These are phyloP conservation scores for Sporothrix dimorphospora DNA, from an alignment of 2,329 filamentous ascomycete species.

Conservation along the genomic window DNA sequence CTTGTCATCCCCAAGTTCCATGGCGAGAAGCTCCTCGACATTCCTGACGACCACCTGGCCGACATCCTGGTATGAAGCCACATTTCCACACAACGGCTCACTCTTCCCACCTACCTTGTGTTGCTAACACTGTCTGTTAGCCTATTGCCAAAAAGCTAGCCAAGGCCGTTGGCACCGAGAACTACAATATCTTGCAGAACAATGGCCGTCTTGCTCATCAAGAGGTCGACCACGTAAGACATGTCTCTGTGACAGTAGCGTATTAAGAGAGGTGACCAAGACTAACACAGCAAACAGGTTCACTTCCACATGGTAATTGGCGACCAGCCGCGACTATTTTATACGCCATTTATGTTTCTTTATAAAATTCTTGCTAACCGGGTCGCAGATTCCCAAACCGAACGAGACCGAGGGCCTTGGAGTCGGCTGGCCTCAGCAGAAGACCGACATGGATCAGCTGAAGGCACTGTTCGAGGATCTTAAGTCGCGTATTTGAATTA, in stretches of 20 bases:
- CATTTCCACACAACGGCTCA: neutral
- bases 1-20: conserved; percentile 96
- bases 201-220: conserved; percentile 93
- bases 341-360: neutral
- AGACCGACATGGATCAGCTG: conserved; percentile 78
- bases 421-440: conserved; percentile 71
- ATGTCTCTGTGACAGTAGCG: neutral
- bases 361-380: neutral
- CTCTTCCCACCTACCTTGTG: neutral
- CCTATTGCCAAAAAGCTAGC: conserved; percentile 88
- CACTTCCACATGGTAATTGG: conserved; percentile 85
- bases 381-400: conserved; percentile 83
- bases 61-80: conserved; percentile 71
- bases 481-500: conserved; percentile 77
- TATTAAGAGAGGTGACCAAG: neutral
- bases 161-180: conserved; percentile 69
- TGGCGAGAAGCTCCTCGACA: conserved; percentile 87
- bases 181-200: conserved; percentile 97
- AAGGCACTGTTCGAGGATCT: conserved; percentile 80
- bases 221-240: conserved; percentile 82
- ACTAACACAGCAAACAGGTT: conserved; percentile 55
- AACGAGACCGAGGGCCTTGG: conserved; percentile 78
- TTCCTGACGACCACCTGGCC: conserved; percentile 82
- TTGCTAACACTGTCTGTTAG: conserved; percentile 41
- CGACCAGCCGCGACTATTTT: too few species aligned